Evolutionary conservation across 176 grass and related monocot genomes (phyloP).

Genomic region (Bolboschoenus planiculmis): DNA sequence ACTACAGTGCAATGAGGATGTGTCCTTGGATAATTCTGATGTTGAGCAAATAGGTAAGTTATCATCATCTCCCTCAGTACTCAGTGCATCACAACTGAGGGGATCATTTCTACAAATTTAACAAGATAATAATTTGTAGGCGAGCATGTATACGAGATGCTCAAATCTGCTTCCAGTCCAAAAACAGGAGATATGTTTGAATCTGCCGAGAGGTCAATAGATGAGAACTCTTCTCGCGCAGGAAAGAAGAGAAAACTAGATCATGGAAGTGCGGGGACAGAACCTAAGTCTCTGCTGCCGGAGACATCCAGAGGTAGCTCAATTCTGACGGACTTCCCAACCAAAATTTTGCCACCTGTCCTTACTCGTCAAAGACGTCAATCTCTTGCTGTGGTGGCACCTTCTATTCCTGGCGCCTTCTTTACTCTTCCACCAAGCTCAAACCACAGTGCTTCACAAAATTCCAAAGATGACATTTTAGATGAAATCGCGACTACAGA

Average conservation of each 20-base stretch:
- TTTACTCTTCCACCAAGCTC: constrained; percentile 8
- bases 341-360: constrained; percentile 28
- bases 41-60: constrained; percentile 33
- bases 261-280: not conserved
- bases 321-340: constrained; percentile 9
- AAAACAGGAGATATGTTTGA: constrained; percentile 28
- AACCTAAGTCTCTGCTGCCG: not conserved
- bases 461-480: not conserved
- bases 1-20: constrained; percentile 17
- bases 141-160: constrained; percentile 12
- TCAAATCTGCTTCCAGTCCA: constrained; percentile 31
- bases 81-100: not conserved
- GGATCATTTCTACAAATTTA: not conserved
- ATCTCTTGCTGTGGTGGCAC: constrained; percentile 19
- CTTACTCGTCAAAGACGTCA: constrained; percentile 23
- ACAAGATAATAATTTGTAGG: constrained; percentile 21
- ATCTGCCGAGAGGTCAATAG: constrained; percentile 13
- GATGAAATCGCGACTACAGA: not conserved
- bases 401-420: constrained; percentile 6
- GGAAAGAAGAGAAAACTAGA: constrained; percentile 10
- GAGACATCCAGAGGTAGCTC: not conserved
- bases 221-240: not conserved
- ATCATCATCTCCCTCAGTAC: not conserved
- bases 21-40: constrained; percentile 6
- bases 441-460: not conserved